phyloP scores from a whole-genome alignment of 352 stramenopile genomes.

The Sclerospora graminicola region DNA sequence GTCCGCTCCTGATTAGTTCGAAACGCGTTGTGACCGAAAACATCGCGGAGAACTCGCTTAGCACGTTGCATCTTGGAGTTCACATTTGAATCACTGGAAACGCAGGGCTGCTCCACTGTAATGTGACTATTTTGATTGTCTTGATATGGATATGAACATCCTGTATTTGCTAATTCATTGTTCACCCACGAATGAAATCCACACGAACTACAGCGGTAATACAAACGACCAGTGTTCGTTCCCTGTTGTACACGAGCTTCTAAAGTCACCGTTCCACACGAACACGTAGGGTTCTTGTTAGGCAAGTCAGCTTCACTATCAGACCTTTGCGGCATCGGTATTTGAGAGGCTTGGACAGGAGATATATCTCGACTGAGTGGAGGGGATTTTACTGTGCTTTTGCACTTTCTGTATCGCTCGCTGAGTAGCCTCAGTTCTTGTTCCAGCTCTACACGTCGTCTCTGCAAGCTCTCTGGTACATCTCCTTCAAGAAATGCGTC shows the following conservation, averaged over 20 bases:
- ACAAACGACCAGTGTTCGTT: conserved; percentile 46
- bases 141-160: conserved; percentile 2
- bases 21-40: conserved; percentile 95
- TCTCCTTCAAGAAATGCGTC: conserved; percentile 76
- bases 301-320: conserved; percentile 4
- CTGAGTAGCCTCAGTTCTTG: conserved; percentile 48
- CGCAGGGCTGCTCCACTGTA: conserved; percentile 20
- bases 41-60: conserved; percentile 63
- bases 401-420: conserved; percentile 46
- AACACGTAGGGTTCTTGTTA: conserved; percentile 28
- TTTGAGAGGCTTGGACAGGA: conserved; percentile 3
- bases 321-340: conserved; percentile 3
- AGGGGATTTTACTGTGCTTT: conserved; percentile 16
- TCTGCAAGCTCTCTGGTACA: conserved; percentile 39
- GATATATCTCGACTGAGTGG: conserved; percentile 11
- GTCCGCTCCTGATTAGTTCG: conserved; percentile 92
- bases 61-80: conserved; percentile 58
- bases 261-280: conserved; percentile 49
- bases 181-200: conserved; percentile 72
- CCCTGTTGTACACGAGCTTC: conserved; percentile 58
- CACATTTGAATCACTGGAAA: conserved; percentile 39
- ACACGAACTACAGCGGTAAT: conserved; percentile 64
- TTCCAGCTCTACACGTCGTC: conserved; percentile 40
- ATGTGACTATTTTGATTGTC: conserved; percentile 6
- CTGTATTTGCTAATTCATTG: conserved; percentile 5